Percentiles rank a stretch among this genome's conserved stretches.
Conservation (phyloP, 1,284 basidiomycete genomes). For the Volvariella volvacea region DNA sequence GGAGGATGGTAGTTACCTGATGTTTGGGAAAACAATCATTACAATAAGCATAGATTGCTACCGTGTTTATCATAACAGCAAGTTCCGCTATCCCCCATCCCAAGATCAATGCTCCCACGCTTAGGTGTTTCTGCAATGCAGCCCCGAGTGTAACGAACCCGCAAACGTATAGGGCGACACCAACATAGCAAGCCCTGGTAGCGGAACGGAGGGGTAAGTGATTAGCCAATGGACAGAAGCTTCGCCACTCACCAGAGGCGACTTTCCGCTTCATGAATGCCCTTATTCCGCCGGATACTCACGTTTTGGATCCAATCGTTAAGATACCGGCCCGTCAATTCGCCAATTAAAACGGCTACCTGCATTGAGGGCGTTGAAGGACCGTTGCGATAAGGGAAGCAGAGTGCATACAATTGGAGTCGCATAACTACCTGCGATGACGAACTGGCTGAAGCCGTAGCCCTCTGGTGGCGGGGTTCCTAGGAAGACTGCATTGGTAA, state of each 20-base stretch:
- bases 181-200: conserved; percentile 53
- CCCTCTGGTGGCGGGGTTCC: conserved; percentile 51
- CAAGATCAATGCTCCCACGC: conserved; percentile 42
- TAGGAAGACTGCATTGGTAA: conserved; percentile 66
- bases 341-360: conserved; percentile 58
- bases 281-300: conserved; percentile 45
- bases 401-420: conserved; percentile 60
- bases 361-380: conserved; percentile 15
- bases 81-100: conserved; percentile 56
- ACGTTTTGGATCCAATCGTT: conserved; percentile 55
- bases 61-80: conserved; percentile 52
- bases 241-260: conserved; percentile 47
- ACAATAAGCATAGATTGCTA: conserved; percentile 48
- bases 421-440: conserved; percentile 51
- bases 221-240: background rate
- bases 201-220: background rate
- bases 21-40: conserved; percentile 38
- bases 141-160: conserved; percentile 54
- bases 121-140: conserved; percentile 44
- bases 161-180: conserved; percentile 48
- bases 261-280: conserved; percentile 60
- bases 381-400: background rate
- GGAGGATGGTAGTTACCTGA: conserved; percentile 20
- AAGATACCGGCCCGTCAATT: conserved; percentile 52
- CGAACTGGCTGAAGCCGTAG: conserved; percentile 47